These are phyloP conservation scores for Alternaria alternata DNA, from an alignment of 2,329 filamentous ascomycete genomes.

Conservation along the genomic window DNA sequence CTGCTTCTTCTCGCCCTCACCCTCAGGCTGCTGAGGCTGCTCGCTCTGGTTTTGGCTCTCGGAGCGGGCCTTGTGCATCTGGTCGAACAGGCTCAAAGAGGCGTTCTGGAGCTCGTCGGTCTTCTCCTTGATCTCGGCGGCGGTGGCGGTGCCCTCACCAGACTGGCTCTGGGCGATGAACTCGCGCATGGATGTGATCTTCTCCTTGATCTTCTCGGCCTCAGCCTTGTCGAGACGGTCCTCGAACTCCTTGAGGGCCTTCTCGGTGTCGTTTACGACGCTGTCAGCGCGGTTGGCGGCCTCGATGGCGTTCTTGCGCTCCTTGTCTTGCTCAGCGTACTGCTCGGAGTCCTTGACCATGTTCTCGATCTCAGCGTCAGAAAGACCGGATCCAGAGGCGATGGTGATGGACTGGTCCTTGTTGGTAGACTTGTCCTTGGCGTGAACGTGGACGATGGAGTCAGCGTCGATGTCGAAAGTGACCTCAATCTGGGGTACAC, in stretches of 20 bases:
- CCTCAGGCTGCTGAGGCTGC: slow-evolving; percentile 55
- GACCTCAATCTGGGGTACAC: slow-evolving; percentile 95
- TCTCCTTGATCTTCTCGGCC: slow-evolving; percentile 91
- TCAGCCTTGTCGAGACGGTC: slow-evolving; percentile 97
- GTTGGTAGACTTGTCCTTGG: slow-evolving; percentile 99
- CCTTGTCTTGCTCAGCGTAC: slow-evolving; percentile 93
- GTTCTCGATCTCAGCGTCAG: slow-evolving; percentile 90
- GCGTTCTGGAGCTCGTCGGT: slow-evolving; percentile 97
- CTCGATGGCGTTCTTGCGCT: slow-evolving; percentile 95
- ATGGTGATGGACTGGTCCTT: slow-evolving; percentile 99
- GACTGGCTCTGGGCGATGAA: slow-evolving; percentile 94
- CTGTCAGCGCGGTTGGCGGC: slow-evolving; percentile 96
- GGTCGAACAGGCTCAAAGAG: slow-evolving; percentile 96
- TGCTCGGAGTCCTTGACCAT: slow-evolving; percentile 99
- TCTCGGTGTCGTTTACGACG: slow-evolving; percentile 96
- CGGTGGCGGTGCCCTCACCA: slow-evolving; percentile 84
- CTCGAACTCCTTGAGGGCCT: slow-evolving; percentile 95
- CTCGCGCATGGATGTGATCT: slow-evolving; percentile 85
- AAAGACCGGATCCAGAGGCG: slow-evolving; percentile 95
- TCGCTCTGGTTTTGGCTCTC: slow-evolving; percentile 62
- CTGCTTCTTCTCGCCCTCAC: slow-evolving; percentile 78
- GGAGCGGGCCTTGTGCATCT: slow-evolving; percentile 96
- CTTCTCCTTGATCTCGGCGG: slow-evolving; percentile 97
- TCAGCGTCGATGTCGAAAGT: slow-evolving; percentile 99
- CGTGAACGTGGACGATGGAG: slow-evolving; percentile 96